phyloP scores from a whole-genome alignment of 2,329 filamentous ascomycete species.

The Claviceps sorghi region DNA sequence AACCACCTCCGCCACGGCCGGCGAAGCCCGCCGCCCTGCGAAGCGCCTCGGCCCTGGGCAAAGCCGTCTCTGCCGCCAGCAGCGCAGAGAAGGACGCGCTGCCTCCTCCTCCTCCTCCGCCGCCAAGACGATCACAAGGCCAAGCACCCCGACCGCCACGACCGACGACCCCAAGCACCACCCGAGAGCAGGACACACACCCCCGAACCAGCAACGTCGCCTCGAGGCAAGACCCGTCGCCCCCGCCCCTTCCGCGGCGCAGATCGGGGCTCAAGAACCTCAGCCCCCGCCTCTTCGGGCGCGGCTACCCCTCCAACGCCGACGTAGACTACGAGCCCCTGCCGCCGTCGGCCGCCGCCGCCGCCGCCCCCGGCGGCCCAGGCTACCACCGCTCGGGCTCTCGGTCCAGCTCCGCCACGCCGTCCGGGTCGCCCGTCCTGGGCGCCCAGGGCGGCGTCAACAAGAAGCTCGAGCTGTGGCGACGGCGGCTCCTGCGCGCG shows the following conservation, averaged over 20 bases:
- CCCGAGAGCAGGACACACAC: neutral
- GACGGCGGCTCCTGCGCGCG: slow-evolving; percentile 49
- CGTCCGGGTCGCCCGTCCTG: slow-evolving; percentile 20
- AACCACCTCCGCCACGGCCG: slow-evolving; percentile 38
- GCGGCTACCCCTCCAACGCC: slow-evolving; percentile 21
- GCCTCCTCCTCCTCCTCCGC: slow-evolving; percentile 13
- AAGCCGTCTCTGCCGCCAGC: neutral
- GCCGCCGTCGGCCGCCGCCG: slow-evolving; percentile 15
- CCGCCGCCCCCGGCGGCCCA: slow-evolving; percentile 8
- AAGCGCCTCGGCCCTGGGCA: slow-evolving; percentile 21
- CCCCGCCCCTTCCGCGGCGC: slow-evolving; percentile 33
- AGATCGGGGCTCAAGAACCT: slow-evolving; percentile 23
- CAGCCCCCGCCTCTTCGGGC: slow-evolving; percentile 17
- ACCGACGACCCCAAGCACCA: slow-evolving; percentile 17
- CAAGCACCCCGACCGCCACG: slow-evolving; percentile 21
- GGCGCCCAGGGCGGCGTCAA: slow-evolving; percentile 27
- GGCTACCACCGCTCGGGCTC: slow-evolving; percentile 13
- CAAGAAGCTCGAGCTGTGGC: slow-evolving; percentile 62
- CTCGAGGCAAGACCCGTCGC: slow-evolving; percentile 17
- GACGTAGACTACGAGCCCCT: slow-evolving; percentile 28
- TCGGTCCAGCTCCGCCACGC: slow-evolving; percentile 14
- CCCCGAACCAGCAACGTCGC: slow-evolving; percentile 23
- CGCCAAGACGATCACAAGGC: slow-evolving; percentile 20
- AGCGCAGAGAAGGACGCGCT: slow-evolving; percentile 2
- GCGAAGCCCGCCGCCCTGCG: slow-evolving; percentile 42